These are phyloP conservation scores for Heimioporus sp. DNA, from an alignment of 768 basidiomycete genomes.

Conservation along the genomic window DNA sequence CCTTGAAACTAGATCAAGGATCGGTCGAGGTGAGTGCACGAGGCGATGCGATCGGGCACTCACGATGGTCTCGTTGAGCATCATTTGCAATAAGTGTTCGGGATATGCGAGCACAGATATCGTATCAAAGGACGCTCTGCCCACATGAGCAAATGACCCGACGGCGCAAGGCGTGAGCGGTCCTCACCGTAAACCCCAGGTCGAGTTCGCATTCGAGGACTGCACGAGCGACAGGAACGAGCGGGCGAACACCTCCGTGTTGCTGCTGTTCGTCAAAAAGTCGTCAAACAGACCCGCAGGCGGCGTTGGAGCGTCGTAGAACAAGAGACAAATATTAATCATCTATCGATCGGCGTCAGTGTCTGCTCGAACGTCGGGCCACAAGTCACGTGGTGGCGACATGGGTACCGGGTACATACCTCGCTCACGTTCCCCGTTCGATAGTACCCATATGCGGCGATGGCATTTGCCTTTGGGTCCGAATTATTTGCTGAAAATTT, in stretches of 20 bases:
- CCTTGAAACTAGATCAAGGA: conserved; percentile 43
- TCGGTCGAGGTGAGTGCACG: not conserved
- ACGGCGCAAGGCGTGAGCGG: not conserved
- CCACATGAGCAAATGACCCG: not conserved
- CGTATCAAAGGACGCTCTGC: conserved; percentile 22
- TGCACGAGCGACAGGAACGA: conserved; percentile 26
- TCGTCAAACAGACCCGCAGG: conserved; percentile 26
- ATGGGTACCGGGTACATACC: conserved; percentile 26
- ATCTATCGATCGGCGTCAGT: not conserved
- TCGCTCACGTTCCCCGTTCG: conserved; percentile 30
- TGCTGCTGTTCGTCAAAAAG: conserved; percentile 24
- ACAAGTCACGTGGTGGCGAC: conserved; percentile 2
- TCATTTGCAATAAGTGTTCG: conserved; percentile 15
- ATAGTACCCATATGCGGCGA: conserved; percentile 39
- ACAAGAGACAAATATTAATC: conserved; percentile 38
- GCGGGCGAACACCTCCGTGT: conserved; percentile 15
- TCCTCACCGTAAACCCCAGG: conserved; percentile 23
- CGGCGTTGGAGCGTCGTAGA: conserved; percentile 50
- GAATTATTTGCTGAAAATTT: conserved; percentile 18
- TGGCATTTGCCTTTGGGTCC: conserved; percentile 33
- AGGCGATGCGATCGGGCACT: conserved; percentile 2
- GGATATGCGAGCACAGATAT: conserved; percentile 24
- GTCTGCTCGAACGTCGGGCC: not conserved
- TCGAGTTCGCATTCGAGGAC: conserved; percentile 15
- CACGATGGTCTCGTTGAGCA: conserved; percentile 17